Conservation (phyloP, 441 rosid species). For the Gossypium schwendimanii region DNA sequence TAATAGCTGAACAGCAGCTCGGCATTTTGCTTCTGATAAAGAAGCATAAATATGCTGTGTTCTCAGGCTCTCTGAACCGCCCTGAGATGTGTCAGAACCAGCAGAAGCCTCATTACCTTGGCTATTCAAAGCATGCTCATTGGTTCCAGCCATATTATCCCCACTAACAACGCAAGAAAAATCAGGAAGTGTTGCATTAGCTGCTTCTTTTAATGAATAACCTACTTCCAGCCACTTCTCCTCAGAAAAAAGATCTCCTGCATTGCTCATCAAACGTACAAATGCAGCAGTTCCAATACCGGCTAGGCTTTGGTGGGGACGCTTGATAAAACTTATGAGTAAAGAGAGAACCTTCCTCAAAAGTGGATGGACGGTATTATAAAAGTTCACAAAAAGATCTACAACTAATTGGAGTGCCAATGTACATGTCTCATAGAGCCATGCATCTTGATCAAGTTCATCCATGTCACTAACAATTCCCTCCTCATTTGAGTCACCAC, state of each 20-base stretch:
- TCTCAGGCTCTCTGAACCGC: constrained; percentile 48
- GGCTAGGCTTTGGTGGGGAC: constrained; percentile 99
- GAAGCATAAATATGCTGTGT: constrained; percentile 49
- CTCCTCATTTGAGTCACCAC: constrained; percentile 60
- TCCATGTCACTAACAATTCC: constrained; percentile 46
- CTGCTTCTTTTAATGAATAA: constrained; percentile 77
- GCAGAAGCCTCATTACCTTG: constrained; percentile 37
- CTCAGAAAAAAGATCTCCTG: constrained; percentile 80
- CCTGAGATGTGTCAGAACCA: constrained; percentile 35
- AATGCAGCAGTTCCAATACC: constrained; percentile 99
- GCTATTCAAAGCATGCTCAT: constrained; percentile 25
- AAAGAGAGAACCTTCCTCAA: constrained; percentile 76
- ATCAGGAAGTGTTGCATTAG: constrained; percentile 83
- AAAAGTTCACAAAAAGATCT: constrained; percentile 96
- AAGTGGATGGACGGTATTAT: constrained; percentile 87
- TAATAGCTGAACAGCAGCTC: constrained; percentile 97
- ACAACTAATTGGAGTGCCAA: constrained; percentile 96
- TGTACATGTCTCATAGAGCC: constrained; percentile 99
- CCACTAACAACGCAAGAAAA: constrained; percentile 58
- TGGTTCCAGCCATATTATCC: constrained; percentile 35
- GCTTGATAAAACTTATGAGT: constrained; percentile 87
- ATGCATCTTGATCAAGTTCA: constrained; percentile 96
- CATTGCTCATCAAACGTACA: constrained; percentile 97
- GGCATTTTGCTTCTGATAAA: constrained; percentile 89
- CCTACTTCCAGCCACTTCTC: constrained; percentile 98